Percentiles rank a stretch among this genome's conserved stretches.
Conservation (phyloP, 75 land plant species). For the Cunninghamia lanceolata region DNA sequence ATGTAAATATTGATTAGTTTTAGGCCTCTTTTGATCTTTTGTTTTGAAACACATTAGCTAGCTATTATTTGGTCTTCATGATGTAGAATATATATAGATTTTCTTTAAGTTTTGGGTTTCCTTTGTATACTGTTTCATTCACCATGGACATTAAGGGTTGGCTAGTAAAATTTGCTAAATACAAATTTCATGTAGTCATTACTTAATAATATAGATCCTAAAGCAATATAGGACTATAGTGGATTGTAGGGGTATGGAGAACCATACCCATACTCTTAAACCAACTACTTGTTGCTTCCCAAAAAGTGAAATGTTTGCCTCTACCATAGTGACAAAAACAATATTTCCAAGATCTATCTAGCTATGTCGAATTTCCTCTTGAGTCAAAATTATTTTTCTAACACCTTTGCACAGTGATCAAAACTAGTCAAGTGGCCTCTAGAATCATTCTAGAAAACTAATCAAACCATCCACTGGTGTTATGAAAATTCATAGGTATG, state of each 20-base stretch:
- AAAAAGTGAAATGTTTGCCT: constrained; percentile 72
- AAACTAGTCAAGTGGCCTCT: too few species aligned
- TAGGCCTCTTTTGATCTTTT: background rate
- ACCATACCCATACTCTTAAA: background rate
- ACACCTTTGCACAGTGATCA: too few species aligned
- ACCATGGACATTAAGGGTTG: background rate
- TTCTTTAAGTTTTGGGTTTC: background rate
- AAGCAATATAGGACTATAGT: background rate
- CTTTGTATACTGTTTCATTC: background rate
- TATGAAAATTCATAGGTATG: too few species aligned
- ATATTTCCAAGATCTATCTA: constrained; percentile 78
- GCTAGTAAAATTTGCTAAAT: background rate
- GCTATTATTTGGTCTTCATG: background rate
- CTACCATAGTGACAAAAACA: constrained; percentile 79
- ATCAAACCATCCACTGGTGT: too few species aligned
- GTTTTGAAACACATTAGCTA: background rate
- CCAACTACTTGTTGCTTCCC: constrained; percentile 61
- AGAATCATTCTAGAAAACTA: too few species aligned
- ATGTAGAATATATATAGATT: background rate
- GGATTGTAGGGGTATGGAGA: background rate
- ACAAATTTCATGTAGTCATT: background rate
- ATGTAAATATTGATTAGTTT: background rate
- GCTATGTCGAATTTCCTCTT: constrained; percentile 91
- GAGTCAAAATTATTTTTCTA: too few species aligned
- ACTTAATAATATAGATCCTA: background rate